phyloP scores from a whole-genome alignment of 2,329 filamentous ascomycete genomes.

The Albophoma yamanashiensis region DNA sequence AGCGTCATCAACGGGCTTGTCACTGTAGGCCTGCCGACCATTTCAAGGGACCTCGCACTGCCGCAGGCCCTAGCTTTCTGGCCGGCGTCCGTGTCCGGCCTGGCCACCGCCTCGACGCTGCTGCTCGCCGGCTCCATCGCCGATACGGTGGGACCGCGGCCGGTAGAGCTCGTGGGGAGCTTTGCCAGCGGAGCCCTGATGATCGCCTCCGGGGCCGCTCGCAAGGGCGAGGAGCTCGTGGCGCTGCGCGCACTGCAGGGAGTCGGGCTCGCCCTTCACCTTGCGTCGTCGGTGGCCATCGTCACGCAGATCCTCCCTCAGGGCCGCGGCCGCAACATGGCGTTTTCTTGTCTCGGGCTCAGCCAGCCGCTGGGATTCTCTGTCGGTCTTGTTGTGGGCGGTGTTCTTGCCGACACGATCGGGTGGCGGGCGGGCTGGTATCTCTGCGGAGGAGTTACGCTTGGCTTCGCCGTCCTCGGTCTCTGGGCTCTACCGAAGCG shows the following conservation, averaged over 20 bases:
- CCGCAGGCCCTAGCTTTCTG: constrained; percentile 24
- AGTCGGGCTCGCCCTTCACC: constrained; percentile 22
- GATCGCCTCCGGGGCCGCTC: constrained; percentile 18
- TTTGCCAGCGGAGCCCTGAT: constrained; percentile 18
- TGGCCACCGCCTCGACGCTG: constrained; percentile 24
- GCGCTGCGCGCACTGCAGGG: constrained; percentile 28
- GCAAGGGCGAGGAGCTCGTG: constrained; percentile 21
- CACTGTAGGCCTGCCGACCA: constrained; percentile 22
- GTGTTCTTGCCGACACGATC: constrained; percentile 32
- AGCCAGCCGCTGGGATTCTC: constrained; percentile 38
- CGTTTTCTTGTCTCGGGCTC: constrained; percentile 31
- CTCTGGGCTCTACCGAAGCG: constrained; percentile 22
- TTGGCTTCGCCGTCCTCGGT: constrained; percentile 23
- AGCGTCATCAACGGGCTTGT: background rate
- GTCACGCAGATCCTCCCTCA: constrained; percentile 18
- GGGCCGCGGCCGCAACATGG: constrained; percentile 26
- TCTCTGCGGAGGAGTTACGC: constrained; percentile 21
- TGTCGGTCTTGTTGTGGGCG: constrained; percentile 37
- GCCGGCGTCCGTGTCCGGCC: constrained; percentile 24
- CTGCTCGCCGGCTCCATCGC: constrained; percentile 27
- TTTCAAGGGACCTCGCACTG: constrained; percentile 24
- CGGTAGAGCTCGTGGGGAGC: constrained; percentile 22
- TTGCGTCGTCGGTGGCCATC: constrained; percentile 24
- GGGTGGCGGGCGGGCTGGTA: constrained; percentile 40
- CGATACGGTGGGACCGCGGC: constrained; percentile 22